phyloP scores from a whole-genome alignment of 192 early-diverging fungal species.

The Coemansia sp. region DNA sequence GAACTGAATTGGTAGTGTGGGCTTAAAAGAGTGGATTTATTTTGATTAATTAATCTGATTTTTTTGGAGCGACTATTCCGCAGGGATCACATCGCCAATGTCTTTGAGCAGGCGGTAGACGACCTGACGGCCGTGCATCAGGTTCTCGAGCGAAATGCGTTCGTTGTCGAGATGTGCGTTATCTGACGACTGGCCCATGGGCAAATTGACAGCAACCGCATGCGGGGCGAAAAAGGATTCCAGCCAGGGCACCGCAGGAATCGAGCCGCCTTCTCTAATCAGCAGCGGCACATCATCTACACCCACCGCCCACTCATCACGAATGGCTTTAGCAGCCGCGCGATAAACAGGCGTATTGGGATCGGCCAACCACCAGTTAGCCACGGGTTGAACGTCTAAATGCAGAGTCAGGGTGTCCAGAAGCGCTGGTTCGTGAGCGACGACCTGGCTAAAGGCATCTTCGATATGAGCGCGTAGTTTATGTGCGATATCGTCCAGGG shows the following conservation, averaged over 20 bases:
- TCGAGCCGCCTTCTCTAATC: constrained; percentile 79
- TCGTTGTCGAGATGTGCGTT: constrained; percentile 80
- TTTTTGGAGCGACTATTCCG: background rate
- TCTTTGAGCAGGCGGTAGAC: constrained; percentile 57
- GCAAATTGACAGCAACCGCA: constrained; percentile 71
- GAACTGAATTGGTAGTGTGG: no score
- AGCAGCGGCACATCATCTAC: constrained; percentile 57
- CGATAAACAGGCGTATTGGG: constrained; percentile 65
- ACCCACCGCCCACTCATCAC: constrained; percentile 34
- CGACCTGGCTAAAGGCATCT: constrained; percentile 45
- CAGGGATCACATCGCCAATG: constrained; percentile 23
- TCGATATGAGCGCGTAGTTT: constrained; percentile 62
- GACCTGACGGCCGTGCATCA: constrained; percentile 67
- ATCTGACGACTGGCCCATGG: constrained; percentile 79
- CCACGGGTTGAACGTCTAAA: constrained; percentile 65
- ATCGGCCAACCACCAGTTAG: constrained; percentile 79
- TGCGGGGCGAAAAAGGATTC: constrained; percentile 63
- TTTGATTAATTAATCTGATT: no score
- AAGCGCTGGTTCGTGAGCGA: constrained; percentile 7
- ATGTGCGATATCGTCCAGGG: constrained; percentile 60
- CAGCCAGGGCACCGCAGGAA: constrained; percentile 75
- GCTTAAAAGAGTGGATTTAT: no score
- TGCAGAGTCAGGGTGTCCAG: constrained; percentile 30
- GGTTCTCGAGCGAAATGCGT: constrained; percentile 69
- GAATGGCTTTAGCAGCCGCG: constrained; percentile 67